Evolutionary conservation across 192 early-diverging fungal genomes (phyloP).

Genomic region (Phycomyces nitens): DNA sequence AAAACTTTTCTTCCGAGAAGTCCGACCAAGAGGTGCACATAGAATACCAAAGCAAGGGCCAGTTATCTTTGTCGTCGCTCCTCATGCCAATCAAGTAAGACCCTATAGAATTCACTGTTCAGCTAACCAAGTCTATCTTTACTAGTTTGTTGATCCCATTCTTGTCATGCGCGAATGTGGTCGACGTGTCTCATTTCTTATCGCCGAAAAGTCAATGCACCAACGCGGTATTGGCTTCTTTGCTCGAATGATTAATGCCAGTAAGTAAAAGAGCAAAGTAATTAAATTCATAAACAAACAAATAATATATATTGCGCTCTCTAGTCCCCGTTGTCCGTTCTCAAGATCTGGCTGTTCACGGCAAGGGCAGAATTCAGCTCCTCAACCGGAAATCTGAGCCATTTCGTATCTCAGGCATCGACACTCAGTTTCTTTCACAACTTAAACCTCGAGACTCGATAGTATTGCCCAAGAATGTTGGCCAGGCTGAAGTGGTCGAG

Average conservation of each 20-base stretch:
- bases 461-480: constrained; percentile 57
- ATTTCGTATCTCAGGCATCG: constrained; percentile 63
- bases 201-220: constrained; percentile 87
- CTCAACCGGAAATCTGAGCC: constrained; percentile 65
- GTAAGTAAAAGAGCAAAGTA: constrained; percentile 42
- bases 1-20: constrained; percentile 87
- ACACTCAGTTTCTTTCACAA: constrained; percentile 67
- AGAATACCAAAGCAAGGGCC: constrained; percentile 84
- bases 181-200: constrained; percentile 74
- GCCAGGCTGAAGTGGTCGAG: constrained; percentile 63
- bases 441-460: constrained; percentile 62
- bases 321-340: constrained; percentile 89
- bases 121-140: neutral
- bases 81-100: constrained; percentile 70
- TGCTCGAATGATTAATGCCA: constrained; percentile 71
- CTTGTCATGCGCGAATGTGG: constrained; percentile 81
- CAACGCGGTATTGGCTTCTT: constrained; percentile 80
- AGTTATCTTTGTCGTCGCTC: constrained; percentile 88
- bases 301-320: neutral
- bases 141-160: constrained; percentile 91
- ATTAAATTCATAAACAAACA: neutral
- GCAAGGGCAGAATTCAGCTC: constrained; percentile 68
- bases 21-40: constrained; percentile 77
- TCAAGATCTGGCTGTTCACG: constrained; percentile 81
- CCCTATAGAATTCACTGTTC: neutral